phyloP scores from a whole-genome alignment of 2,329 filamentous ascomycete genomes.

The Dactylellina sp. region DNA sequence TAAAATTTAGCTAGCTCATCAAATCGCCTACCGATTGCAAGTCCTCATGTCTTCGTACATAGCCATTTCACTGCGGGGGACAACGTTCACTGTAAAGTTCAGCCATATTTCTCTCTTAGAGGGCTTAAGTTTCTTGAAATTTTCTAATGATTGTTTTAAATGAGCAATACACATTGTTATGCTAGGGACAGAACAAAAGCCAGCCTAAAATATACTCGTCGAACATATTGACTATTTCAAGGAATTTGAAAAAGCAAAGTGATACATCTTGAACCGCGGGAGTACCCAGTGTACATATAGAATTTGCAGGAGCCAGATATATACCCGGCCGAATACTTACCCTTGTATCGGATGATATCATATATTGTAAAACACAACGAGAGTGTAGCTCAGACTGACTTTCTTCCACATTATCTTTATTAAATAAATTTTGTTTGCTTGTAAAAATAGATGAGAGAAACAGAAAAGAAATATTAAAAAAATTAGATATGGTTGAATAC shows the following conservation, averaged over 20 bases:
- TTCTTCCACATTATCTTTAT: not conserved
- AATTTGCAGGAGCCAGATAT: not conserved
- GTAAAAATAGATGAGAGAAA: not conserved
- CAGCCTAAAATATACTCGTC: not conserved
- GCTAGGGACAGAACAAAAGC: not conserved
- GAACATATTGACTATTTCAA: no score
- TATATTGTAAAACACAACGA: not conserved
- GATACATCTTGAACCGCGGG: not conserved
- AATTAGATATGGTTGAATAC: no score
- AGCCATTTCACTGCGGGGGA: no score
- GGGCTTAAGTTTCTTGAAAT: no score
- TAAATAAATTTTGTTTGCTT: not conserved
- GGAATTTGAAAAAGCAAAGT: no score
- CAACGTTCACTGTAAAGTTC: no score
- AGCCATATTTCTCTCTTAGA: no score
- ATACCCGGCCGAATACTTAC: not conserved
- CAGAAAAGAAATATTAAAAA: not conserved
- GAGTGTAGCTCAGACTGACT: not conserved
- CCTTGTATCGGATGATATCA: not conserved
- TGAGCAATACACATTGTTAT: not conserved
- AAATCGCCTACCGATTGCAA: no score
- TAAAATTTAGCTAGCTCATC: no score
- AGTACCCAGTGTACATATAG: not conserved
- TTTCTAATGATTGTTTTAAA: not conserved
- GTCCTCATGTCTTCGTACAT: no score